Conservation (phyloP, 2,329 filamentous ascomycete genomes). For the Davidsoniella neocaledoniae region DNA sequence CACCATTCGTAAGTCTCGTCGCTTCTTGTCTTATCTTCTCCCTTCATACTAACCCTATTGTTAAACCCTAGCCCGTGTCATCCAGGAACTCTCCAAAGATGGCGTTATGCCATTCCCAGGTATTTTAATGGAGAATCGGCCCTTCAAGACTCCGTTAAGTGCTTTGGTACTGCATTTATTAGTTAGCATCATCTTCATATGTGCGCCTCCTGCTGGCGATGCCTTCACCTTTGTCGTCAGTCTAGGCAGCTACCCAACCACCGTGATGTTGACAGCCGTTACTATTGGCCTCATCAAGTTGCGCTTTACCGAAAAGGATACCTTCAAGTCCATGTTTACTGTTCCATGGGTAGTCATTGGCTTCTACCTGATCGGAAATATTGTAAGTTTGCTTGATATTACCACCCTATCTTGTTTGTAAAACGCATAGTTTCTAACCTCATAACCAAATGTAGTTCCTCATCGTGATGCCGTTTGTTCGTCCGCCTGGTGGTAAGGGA, state of each 20-base stretch:
- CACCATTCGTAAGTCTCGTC: constrained; percentile 5
- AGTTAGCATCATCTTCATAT: constrained; percentile 45
- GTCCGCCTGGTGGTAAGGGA: constrained; percentile 30
- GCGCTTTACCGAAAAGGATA: constrained; percentile 30
- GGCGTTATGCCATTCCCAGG: constrained; percentile 47
- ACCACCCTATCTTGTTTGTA: background rate
- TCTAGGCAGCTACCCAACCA: constrained; percentile 35
- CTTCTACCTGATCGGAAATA: constrained; percentile 32
- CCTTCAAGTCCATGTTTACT: constrained; percentile 36
- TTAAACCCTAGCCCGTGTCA: constrained; percentile 35
- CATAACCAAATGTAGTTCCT: constrained; percentile 21
- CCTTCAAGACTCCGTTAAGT: constrained; percentile 40
- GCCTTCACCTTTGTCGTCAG: constrained; percentile 53
- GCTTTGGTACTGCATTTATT: constrained; percentile 46
- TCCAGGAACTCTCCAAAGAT: constrained; percentile 53
- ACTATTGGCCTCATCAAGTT: constrained; percentile 35
- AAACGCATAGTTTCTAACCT: background rate
- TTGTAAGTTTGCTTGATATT: constrained; percentile 13
- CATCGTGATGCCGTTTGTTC: constrained; percentile 36
- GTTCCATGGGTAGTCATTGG: constrained; percentile 30
- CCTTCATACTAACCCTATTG: background rate
- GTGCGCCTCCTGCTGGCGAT: constrained; percentile 49
- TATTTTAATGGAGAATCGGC: constrained; percentile 53
- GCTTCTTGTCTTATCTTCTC: background rate
- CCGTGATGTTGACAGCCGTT: constrained; percentile 37